Evolutionary conservation across 164 flowering plant genomes (phyloP).

Genomic region (Santalum album): DNA sequence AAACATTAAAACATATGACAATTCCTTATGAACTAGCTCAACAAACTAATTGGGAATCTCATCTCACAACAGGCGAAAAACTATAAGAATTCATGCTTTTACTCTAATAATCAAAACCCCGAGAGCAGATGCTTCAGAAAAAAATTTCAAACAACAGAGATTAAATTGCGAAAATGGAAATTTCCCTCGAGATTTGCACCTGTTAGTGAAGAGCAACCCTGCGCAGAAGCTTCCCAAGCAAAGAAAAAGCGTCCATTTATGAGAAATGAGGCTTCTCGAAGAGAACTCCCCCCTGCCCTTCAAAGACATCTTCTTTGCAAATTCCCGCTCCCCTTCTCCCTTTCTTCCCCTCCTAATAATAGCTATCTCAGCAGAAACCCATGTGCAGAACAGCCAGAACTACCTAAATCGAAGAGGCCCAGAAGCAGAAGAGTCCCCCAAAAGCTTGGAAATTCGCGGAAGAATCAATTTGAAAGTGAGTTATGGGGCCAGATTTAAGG

Average conservation of each 20-base stretch:
- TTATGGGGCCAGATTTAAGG: slow-evolving; percentile 5
- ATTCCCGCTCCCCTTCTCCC: neutral
- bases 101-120: neutral
- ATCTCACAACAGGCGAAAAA: too few relatives aligned
- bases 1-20: neutral
- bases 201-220: neutral
- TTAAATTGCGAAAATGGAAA: neutral
- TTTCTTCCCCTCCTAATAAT: neutral
- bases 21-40: neutral
- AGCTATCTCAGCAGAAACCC: slow-evolving; percentile 12
- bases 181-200: neutral
- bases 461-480: neutral
- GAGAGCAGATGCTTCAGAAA: neutral
- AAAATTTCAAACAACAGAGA: neutral
- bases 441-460: neutral
- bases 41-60: neutral
- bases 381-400: neutral
- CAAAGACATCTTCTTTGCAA: neutral
- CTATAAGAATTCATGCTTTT: neutral
- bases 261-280: neutral
- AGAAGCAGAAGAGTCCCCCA: slow-evolving; percentile 1
- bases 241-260: neutral
- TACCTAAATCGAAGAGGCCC: slow-evolving; percentile 1
- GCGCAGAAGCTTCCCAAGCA: neutral
- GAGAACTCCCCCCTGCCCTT: neutral